These are phyloP conservation scores for Monilinia aucupariae DNA, from an alignment of 2,329 filamentous ascomycete genomes.

Conservation along the genomic window DNA sequence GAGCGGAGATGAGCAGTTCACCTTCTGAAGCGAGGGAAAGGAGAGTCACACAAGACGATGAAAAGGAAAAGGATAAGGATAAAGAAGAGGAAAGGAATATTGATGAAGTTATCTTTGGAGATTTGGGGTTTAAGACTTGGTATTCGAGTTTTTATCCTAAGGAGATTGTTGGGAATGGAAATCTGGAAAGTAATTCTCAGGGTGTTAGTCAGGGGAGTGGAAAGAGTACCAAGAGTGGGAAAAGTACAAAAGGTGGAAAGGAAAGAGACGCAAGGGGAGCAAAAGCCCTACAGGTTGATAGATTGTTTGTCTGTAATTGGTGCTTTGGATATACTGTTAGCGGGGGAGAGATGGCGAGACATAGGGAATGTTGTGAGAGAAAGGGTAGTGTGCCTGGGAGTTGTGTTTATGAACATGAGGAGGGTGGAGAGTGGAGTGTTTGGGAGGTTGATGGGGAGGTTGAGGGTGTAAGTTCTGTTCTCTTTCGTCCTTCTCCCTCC, in stretches of 20 bases:
- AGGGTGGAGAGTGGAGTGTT: constrained; percentile 62
- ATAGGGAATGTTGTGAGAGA: constrained; percentile 52
- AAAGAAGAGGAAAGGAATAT: constrained; percentile 62
- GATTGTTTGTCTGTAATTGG: constrained; percentile 80
- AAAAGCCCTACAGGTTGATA: constrained; percentile 45
- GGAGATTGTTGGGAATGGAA: constrained; percentile 54
- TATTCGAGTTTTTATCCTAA: constrained; percentile 87
- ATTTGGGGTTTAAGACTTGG: constrained; percentile 82
- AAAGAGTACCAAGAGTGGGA: constrained; percentile 2
- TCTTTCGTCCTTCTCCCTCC: neutral
- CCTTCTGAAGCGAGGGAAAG: neutral
- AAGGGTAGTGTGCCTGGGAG: constrained; percentile 53
- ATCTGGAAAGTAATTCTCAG: constrained; percentile 10
- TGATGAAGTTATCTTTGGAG: constrained; percentile 78
- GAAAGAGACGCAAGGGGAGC: constrained; percentile 3
- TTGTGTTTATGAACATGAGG: constrained; percentile 62
- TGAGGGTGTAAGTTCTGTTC: constrained; percentile 53
- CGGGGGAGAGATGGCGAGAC: constrained; percentile 52
- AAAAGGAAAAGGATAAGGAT: neutral
- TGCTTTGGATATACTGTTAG: constrained; percentile 88
- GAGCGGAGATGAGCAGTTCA: neutral
- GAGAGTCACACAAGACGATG: neutral
- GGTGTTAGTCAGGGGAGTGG: constrained; percentile 8
- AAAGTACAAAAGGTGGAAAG: neutral
- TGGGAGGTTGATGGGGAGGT: constrained; percentile 91